Base-by-base conservation (phyloP, 1,139 yeast genomes). In the Yamadazyma sp. region DNA sequence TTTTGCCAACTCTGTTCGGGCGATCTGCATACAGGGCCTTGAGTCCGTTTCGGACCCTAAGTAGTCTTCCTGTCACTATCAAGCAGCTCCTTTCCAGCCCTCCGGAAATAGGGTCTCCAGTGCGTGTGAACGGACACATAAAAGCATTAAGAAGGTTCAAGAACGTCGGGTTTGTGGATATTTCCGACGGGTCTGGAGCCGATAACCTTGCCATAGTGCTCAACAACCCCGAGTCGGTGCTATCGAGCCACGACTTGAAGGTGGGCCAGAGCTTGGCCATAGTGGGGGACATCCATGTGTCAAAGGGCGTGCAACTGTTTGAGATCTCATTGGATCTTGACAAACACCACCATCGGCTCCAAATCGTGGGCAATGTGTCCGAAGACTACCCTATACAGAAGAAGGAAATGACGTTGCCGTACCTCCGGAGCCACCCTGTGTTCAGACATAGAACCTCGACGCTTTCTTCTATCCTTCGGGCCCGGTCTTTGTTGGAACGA, bases 371-470 rank as follows among this genome's bases (percentile, higher is more conserved):
- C 0, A 64, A 66, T 24, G 85, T 87, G 1, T 69, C 78, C 0
- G 77, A 75, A 1, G 65, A 68, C 28, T 92, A 84, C 56, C 97
- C 98, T 0, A 64, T 92, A 37, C 97, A 89, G 54, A 91, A 89
- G 57, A 88, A 89, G 57, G 69, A 69, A 27, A 89, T 83, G 44
- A 64, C 87, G 0, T 62, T 79, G 25, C 85, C 80, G 47, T 84
- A 72, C 51, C 64, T 94, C 36, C 74, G 98, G 40, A 58, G 65
- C 0, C 59, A 76, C 14, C 95, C 96, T 0, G 79, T 86, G n/a
- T 69, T 87, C 36, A 74, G 97, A 43, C 92, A 88, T 75, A 76
- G 87, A 50, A 79, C 95, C 0, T 59, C 75, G 8, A 75, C 81
- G 8, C 64, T 85, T 36, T 77, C 88, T 0, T 75, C 91, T 1